Evolutionary conservation across 1,139 yeast genomes (phyloP).

Genomic region (Groenewaldozyma sp.): DNA sequence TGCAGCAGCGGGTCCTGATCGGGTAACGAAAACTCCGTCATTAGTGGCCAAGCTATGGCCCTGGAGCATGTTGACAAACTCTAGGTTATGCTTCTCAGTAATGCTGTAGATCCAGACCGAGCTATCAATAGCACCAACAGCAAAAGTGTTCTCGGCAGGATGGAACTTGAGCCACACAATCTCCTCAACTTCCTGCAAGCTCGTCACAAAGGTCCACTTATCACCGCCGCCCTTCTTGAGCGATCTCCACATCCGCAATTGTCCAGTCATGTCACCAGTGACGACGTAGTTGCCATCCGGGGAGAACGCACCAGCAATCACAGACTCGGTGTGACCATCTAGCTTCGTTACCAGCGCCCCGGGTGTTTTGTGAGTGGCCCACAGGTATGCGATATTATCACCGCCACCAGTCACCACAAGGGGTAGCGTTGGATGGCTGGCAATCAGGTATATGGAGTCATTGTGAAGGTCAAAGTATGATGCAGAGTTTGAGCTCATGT

Average conservation of each 20-base stretch:
- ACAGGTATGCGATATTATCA: slow-evolving; percentile 77
- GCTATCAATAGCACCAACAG: slow-evolving; percentile 92
- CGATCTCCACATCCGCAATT: slow-evolving; percentile 62
- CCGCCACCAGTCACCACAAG: slow-evolving; percentile 84
- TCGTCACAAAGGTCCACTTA: slow-evolving; percentile 63
- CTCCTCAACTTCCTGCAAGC: slow-evolving; percentile 82
- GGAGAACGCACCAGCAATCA: slow-evolving; percentile 76
- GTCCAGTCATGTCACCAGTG: slow-evolving; percentile 94
- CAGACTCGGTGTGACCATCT: slow-evolving; percentile 78
- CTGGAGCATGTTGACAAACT: slow-evolving; percentile 70
- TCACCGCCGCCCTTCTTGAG: slow-evolving; percentile 56
- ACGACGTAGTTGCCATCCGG: slow-evolving; percentile 69
- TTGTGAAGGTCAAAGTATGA: slow-evolving; percentile 88
- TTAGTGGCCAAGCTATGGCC: slow-evolving; percentile 67
- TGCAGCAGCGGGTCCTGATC: slow-evolving; percentile 25
- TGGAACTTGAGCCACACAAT: slow-evolving; percentile 70
- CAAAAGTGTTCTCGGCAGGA: slow-evolving; percentile 61
- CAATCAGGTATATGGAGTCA: slow-evolving; percentile 74
- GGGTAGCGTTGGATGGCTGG: slow-evolving; percentile 75
- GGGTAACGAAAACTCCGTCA: slow-evolving; percentile 65
- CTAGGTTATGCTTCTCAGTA: slow-evolving; percentile 30
- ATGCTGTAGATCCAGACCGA: slow-evolving; percentile 80
- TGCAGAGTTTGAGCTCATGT: slow-evolving; percentile 80
- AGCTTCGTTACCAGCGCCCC: slow-evolving; percentile 70
- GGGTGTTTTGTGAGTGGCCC: slow-evolving; percentile 65